These are phyloP conservation scores for Paramecium primaurelia DNA, from an alignment of 73 alveolate species.

Conservation along the genomic window DNA sequence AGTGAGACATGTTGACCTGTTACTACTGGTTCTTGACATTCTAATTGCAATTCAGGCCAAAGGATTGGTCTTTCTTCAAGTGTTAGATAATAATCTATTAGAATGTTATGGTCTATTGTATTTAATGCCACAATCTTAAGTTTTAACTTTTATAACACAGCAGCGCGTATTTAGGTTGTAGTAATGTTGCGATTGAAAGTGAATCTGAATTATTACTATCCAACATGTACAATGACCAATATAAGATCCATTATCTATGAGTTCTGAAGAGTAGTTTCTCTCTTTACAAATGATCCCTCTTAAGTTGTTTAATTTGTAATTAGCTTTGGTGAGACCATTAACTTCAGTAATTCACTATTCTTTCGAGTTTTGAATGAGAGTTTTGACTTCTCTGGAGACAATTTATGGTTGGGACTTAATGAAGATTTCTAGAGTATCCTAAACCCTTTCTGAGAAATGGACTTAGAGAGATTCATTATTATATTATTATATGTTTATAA, in stretches of 20 bases:
- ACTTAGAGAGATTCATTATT: not conserved
- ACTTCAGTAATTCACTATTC: not conserved
- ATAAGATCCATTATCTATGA: not conserved
- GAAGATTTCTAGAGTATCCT: conserved; percentile 33
- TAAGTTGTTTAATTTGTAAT: not conserved
- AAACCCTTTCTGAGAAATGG: conserved; percentile 8
- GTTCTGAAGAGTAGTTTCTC: not conserved
- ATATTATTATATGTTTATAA: not conserved
- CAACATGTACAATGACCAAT: not conserved
- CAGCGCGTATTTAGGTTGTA: not conserved
- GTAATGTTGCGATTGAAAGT: not conserved
- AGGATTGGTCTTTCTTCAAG: conserved; percentile 53
- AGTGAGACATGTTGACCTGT: not conserved
- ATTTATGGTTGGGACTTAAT: not conserved
- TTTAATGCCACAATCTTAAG: not conserved
- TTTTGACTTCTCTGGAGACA: not conserved
- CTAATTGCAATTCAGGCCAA: not conserved
- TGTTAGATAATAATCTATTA: conserved; percentile 44
- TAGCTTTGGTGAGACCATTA: not conserved
- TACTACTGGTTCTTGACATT: not conserved
- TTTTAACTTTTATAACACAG: not conserved
- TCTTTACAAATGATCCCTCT: not conserved
- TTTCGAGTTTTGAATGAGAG: not conserved
- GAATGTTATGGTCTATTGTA: conserved; percentile 2
- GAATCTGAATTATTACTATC: not conserved